Conservation (phyloP, 306 rosid species). For the Vigna mungo region DNA sequence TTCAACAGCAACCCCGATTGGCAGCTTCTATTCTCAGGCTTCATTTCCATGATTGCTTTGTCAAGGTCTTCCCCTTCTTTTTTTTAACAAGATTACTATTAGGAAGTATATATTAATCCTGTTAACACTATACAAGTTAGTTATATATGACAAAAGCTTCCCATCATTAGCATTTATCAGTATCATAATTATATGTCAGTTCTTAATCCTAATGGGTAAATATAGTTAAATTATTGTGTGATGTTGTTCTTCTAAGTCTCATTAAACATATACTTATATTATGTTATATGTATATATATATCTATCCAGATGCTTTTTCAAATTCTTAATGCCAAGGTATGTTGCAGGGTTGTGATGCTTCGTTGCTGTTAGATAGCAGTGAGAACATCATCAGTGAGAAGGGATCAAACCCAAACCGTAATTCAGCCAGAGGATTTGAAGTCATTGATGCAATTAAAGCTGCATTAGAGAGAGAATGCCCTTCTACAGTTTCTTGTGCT, state of each 20-base stretch:
- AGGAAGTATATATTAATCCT: too few relatives aligned
- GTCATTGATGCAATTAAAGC: constrained; percentile 83
- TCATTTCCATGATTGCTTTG: constrained; percentile 95
- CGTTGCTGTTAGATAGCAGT: constrained; percentile 71
- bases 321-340: constrained; percentile 11
- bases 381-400: constrained; percentile 72
- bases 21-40: constrained; percentile 90
- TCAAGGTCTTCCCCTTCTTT: constrained; percentile 58
- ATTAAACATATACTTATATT: neutral
- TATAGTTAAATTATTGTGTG: neutral
- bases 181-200: neutral
- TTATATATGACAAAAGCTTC: neutral
- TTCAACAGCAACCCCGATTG: constrained; percentile 69
- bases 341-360: constrained; percentile 94
- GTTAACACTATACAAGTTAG: neutral
- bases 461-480: constrained; percentile 76
- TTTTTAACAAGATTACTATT: too few relatives aligned
- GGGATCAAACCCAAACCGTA: constrained; percentile 72
- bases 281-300: neutral
- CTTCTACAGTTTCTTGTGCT: constrained; percentile 87
- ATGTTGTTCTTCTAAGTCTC: neutral
- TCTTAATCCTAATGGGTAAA: neutral
- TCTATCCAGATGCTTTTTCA: neutral
- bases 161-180: neutral
- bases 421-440: constrained; percentile 83